A percentile compares a stretch with the other conserved stretches of the same genome.
These are phyloP conservation scores for Apiospora aurea DNA, from an alignment of 2,329 filamentous ascomycete species.

Conservation along the genomic window DNA sequence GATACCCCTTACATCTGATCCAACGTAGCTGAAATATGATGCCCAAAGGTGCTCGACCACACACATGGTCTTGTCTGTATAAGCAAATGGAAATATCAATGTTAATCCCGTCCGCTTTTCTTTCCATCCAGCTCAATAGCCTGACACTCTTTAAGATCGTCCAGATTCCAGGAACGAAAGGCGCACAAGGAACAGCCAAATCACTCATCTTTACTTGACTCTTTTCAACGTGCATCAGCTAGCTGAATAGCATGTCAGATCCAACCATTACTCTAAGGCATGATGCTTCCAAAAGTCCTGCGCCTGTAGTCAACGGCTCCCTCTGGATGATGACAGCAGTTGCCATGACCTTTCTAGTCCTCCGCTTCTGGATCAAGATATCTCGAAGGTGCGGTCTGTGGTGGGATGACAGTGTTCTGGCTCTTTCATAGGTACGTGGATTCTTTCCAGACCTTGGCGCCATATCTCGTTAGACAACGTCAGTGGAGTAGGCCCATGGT, in stretches of 20 bases:
- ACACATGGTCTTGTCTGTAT: not conserved
- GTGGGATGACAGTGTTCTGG: conserved; percentile 43
- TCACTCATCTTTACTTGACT: no score
- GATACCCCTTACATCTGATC: not conserved
- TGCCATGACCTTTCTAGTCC: conserved; percentile 26
- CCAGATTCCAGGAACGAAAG: not conserved
- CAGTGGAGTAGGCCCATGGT: no score
- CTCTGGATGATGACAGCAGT: conserved; percentile 28
- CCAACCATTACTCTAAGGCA: not conserved
- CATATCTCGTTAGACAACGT: not conserved
- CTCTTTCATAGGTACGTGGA: conserved; percentile 36
- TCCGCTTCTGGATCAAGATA: conserved; percentile 37
- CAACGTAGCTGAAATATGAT: not conserved
- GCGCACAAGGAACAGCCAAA: not conserved
- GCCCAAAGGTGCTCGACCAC: not conserved
- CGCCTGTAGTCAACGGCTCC: not conserved
- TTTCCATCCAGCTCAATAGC: not conserved
- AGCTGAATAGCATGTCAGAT: not conserved
- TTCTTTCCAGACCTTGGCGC: no score
- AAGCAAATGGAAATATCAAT: not conserved
- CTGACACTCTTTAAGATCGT: not conserved
- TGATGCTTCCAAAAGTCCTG: not conserved
- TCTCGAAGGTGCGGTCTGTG: conserved; percentile 36
- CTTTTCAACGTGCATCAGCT: not conserved
- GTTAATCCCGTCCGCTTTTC: not conserved